These are phyloP conservation scores for Fusarium caatingaense DNA, from an alignment of 2,329 filamentous ascomycete genomes.

Conservation along the genomic window DNA sequence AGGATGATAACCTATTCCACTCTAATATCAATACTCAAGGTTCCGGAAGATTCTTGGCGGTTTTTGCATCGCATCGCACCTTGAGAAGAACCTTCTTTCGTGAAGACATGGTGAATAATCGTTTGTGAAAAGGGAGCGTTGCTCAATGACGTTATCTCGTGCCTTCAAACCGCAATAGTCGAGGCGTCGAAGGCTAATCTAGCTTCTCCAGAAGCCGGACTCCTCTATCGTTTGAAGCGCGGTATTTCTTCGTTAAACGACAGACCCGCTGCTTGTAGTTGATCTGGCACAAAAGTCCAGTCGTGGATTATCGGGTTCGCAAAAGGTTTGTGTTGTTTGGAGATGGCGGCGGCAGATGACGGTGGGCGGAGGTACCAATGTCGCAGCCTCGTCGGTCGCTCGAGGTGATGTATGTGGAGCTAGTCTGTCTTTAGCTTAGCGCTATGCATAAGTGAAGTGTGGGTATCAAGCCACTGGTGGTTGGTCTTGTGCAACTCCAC, in stretches of 20 bases:
- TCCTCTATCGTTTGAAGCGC: background rate
- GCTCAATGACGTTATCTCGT: constrained; percentile 50
- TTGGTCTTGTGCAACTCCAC: constrained; percentile 43
- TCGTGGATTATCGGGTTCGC: constrained; percentile 10
- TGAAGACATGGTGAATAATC: constrained; percentile 71
- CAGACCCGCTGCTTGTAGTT: background rate
- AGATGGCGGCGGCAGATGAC: constrained; percentile 41
- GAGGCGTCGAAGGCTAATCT: constrained; percentile 21
- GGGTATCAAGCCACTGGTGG: constrained; percentile 3
- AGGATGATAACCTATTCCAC: constrained; percentile 90
- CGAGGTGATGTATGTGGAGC: constrained; percentile 36
- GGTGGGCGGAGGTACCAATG: constrained; percentile 41
- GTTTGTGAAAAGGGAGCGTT: constrained; percentile 33
- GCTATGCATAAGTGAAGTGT: constrained; percentile 44
- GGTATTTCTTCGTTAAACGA: background rate
- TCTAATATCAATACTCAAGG: constrained; percentile 28
- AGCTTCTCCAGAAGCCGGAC: constrained; percentile 7
- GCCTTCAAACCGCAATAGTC: constrained; percentile 37
- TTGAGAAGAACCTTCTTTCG: constrained; percentile 93
- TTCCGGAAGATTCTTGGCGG: background rate
- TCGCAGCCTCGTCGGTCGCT: constrained; percentile 48
- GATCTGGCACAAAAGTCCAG: constrained; percentile 12
- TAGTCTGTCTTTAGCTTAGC: constrained; percentile 39
- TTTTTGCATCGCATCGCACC: constrained; percentile 60
- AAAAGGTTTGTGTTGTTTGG: constrained; percentile 41